These are phyloP conservation scores for Alternaria triticimaculans DNA, from an alignment of 2,329 filamentous ascomycete genomes.

Conservation along the genomic window DNA sequence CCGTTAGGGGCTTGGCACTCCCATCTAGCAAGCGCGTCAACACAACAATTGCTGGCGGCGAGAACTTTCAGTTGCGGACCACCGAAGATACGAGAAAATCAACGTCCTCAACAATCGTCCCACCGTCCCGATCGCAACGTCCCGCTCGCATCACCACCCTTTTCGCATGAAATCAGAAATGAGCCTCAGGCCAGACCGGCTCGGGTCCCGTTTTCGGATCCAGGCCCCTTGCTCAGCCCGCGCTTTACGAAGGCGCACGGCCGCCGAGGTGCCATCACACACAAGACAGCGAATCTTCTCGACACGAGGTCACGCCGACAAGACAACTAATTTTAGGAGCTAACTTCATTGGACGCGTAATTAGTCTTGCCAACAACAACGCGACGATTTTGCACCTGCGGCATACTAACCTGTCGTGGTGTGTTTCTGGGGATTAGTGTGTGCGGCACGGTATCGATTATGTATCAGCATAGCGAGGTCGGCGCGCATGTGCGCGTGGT, in stretches of 20 bases:
- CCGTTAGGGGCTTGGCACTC: neutral
- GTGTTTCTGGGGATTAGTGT: slow-evolving; percentile 2
- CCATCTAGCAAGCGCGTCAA: neutral
- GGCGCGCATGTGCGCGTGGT: slow-evolving; percentile 12
- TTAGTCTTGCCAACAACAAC: slow-evolving; percentile 6
- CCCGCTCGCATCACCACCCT: neutral
- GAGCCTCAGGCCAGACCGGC: slow-evolving; percentile 2
- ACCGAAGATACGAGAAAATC: neutral
- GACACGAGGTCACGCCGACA: slow-evolving; percentile 16
- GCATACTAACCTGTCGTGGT: neutral
- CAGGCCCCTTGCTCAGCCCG: slow-evolving; percentile 9
- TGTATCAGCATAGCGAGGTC: neutral
- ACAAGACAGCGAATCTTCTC: slow-evolving; percentile 6
- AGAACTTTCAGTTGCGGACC: neutral
- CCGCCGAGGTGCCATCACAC: neutral
- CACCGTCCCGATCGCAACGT: neutral
- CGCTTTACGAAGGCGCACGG: slow-evolving; percentile 8
- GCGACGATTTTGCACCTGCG: slow-evolving; percentile 2
- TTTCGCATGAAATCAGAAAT: neutral
- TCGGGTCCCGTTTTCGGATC: slow-evolving; percentile 7
- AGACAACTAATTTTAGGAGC: slow-evolving; percentile 18
- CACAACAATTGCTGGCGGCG: neutral
- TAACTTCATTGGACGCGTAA: slow-evolving; percentile 25
- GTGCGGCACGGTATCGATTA: slow-evolving; percentile 20
- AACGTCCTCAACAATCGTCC: neutral